A percentile compares a stretch with the other conserved stretches of the same genome.
Evolutionary conservation across 495 filamentous ascomycete genomes (phyloP).

Genomic region (Talaromyces liani): DNA sequence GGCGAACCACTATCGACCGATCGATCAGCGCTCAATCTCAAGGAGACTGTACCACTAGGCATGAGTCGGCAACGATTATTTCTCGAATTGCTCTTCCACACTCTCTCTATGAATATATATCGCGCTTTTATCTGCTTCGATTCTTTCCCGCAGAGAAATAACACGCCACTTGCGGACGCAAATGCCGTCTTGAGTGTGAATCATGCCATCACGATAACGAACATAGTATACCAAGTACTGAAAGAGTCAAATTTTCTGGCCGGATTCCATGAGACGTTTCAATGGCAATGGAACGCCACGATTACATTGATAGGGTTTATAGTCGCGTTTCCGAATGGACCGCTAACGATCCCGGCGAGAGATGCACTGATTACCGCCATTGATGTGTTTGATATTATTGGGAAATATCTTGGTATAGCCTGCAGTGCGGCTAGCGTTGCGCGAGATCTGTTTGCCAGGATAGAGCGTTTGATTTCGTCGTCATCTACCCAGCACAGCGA

Average conservation of each 20-base stretch:
- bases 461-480: background rate
- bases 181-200: conserved; percentile 26
- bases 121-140: conserved; percentile 21
- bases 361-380: conserved; percentile 28
- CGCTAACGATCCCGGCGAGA: conserved; percentile 20
- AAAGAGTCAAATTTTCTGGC: conserved; percentile 33
- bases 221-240: conserved; percentile 41
- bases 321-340: conserved; percentile 27
- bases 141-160: background rate
- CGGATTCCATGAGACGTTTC: conserved; percentile 39
- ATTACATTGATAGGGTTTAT: conserved; percentile 41
- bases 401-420: background rate
- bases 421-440: conserved; percentile 2
- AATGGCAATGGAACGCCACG: conserved; percentile 45
- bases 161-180: conserved; percentile 19
- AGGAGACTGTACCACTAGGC: conserved; percentile 25
- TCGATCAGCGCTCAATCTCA: conserved; percentile 25
- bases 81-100: conserved; percentile 25
- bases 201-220: conserved; percentile 40
- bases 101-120: conserved; percentile 17
- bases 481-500: background rate
- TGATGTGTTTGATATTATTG: conserved; percentile 25
- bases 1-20: conserved; percentile 34
- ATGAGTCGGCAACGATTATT: conserved; percentile 23
- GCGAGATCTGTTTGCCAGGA: background rate